Percentiles rank a stretch among this genome's conserved stretches.
Conservation (phyloP, 805 yeast species). For the Ogataea parapolymorpha region DNA sequence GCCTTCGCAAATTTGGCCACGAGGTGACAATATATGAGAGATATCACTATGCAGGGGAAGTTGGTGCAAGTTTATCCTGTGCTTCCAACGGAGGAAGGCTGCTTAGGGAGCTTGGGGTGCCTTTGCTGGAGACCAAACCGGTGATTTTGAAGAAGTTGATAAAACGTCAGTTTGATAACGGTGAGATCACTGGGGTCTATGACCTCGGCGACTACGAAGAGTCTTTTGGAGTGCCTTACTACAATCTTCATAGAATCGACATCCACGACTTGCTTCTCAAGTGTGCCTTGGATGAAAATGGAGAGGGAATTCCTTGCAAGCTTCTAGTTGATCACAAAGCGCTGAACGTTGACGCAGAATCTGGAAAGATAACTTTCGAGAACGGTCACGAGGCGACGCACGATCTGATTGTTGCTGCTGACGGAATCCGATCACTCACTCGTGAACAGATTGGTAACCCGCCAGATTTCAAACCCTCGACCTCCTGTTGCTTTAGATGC, state of each 20-base stretch:
- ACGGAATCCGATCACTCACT: conserved; percentile 29
- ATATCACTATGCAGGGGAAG: conserved; percentile 31
- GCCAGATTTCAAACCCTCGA: conserved; percentile 18
- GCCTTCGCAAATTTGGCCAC: conserved; percentile 28
- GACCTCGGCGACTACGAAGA: conserved; percentile 30
- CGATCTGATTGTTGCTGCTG: conserved; percentile 33
- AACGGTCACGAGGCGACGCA: conserved; percentile 24
- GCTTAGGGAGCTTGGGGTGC: conserved; percentile 29
- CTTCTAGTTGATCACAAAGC: conserved; percentile 23
- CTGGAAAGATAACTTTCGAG: conserved; percentile 26
- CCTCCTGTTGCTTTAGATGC: conserved; percentile 28
- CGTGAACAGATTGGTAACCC: conserved; percentile 24
- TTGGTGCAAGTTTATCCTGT: conserved; percentile 32
- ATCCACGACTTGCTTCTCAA: conserved; percentile 24
- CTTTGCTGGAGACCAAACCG: conserved; percentile 24
- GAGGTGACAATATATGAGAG: conserved; percentile 28
- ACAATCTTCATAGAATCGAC: conserved; percentile 31
- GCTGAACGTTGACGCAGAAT: conserved; percentile 22
- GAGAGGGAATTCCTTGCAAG: conserved; percentile 25
- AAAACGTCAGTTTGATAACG: conserved; percentile 26
- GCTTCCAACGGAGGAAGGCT: conserved; percentile 32
- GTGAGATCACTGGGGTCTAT: conserved; percentile 23
- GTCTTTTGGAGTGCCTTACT: conserved; percentile 29
- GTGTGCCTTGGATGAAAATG: conserved; percentile 20
- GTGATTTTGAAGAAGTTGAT: conserved; percentile 26